A percentile compares a stretch with the other conserved stretches of the same genome.
These are phyloP conservation scores for Pythium dissotocum DNA, from an alignment of 352 stramenopile genomes.

Conservation along the genomic window DNA sequence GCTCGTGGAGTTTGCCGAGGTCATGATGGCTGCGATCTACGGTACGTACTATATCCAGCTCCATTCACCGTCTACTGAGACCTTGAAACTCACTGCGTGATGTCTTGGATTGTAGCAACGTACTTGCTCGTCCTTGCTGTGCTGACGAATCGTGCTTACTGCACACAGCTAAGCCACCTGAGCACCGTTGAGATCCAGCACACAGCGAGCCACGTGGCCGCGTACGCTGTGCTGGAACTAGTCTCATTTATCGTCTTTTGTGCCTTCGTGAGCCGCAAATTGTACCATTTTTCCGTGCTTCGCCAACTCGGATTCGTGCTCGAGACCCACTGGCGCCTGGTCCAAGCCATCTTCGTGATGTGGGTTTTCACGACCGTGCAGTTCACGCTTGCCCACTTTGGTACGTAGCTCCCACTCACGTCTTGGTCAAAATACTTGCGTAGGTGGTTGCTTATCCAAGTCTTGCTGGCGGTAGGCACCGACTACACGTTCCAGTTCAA, in stretches of 20 bases:
- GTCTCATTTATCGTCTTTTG: constrained; percentile 10
- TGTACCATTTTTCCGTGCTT: constrained; percentile 5
- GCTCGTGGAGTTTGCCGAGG: constrained; percentile 23
- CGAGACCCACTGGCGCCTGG: constrained; percentile 24
- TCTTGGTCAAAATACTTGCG: too few species aligned
- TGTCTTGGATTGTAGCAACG: not conserved
- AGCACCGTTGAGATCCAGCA: not conserved
- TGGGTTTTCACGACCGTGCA: constrained; percentile 24
- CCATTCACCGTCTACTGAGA: not conserved
- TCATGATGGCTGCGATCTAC: constrained; percentile 25
- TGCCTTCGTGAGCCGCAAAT: not conserved
- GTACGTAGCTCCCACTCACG: not conserved
- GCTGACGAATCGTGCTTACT: not conserved
- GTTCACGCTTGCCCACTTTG: constrained; percentile 12
- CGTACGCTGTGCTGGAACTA: constrained; percentile 7
- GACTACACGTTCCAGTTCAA: constrained; percentile 22
- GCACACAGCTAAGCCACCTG: not conserved
- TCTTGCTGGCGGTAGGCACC: not conserved
- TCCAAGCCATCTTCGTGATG: constrained; percentile 19
- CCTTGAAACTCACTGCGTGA: not conserved
- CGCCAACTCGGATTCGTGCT: constrained; percentile 36
- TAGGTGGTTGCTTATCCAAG: not conserved
- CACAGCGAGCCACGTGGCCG: not conserved
- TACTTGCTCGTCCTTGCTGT: not conserved
- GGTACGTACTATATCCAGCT: constrained; percentile 9